Evolutionary conservation across 257 asterid species (phyloP), one percentile per base, ranked within the genome.

Genomic region (Nicotiana knightiana): DNA sequence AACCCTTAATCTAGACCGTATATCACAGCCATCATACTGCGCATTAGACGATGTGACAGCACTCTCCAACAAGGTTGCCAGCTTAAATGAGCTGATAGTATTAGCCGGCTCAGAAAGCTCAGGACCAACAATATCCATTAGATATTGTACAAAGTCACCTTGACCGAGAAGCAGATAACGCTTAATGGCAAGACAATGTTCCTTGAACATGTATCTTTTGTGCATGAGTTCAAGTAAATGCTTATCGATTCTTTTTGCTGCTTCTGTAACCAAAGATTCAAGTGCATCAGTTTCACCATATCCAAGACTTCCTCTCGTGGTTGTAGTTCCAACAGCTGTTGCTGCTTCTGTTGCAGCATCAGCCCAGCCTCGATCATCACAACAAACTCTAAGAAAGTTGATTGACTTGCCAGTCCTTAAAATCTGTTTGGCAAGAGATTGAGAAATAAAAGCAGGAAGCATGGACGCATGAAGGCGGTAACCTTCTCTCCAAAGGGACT

Each of bases 401-500:
- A 96, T 96, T 0, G 99, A 96, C 87, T 96, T 96, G 68, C 99
- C 99, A 6, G 99, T 94, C 88, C 99, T 91, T 81, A 96, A 83
- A 85, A 96, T 93, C 46, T 93, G 97, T 81, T 93, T 96, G 82
- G 99, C 99, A 70, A 96, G 97, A 37, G 98, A 88, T 57, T 88
- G 97, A 54, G 99, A 93, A 63, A 96, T 94, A 87, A 96, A 96
- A 64, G 94, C 81, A 68, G 99, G 99, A 86, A 96, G 98, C 99
- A 96, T 96, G 9, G 93, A 90, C 61, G 93, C 79, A 77, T 93
- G 97, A 82, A 96, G 93, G 67, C 93, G 89, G 83, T 96, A 96
- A 68, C 99, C 98, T 86, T 96, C 99, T 86, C 97, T 91, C 99
- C 99, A 96, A 58, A 96, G 97, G 37, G 98, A 93, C 87, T 96